Base-by-base conservation (phyloP, 75 land plant species). In the Cunninghamia lanceolata region DNA sequence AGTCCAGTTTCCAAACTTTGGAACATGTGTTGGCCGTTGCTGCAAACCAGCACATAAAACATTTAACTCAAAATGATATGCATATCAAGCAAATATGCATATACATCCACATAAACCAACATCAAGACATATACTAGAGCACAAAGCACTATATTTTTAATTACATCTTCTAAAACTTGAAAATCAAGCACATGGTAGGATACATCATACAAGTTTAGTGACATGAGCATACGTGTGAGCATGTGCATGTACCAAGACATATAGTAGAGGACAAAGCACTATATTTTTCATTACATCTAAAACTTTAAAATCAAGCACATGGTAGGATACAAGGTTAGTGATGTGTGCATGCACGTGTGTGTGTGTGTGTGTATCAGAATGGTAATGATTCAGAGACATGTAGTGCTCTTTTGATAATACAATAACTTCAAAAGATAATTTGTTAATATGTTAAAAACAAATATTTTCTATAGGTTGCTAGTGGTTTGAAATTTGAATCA, bases 1-100 rank as follows among this genome's bases (percentile, higher is more conserved):
- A 56, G 86, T 83, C 94, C 94, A 95, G 84, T 89, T 90, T 10
- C 97, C 97, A 88, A 95, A 95, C 78, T 89, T 66, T 35, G 97
- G 97, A 82, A 95, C 97, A 88, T 91, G 94, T 16, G 84, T 34
- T 53, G 84, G 84, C 8, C 63, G 84, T 35, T 83, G 84, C 84
- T 83, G 84, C 11, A 46, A 82, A 82, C 83, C 75, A 73, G 75
- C 75, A 32, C 13, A 73, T 8, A 32, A 70, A 70, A 73, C 14
- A 14, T 11, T 73, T 34, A 34, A 34, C 36, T 73, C 9, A 34
- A 34, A 32, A 73, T 71, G 75, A 71, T 30, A 8, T 25, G 34
- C n/a, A 73, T 34, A 73, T 73, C 75, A 34, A 34, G 4, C 6
- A 66, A 25, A 32, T 34, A 34, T 73, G 36, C 75, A 34, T 14